These are phyloP conservation scores for Inga laurina DNA, from an alignment of 306 rosid species.

Conservation along the genomic window DNA sequence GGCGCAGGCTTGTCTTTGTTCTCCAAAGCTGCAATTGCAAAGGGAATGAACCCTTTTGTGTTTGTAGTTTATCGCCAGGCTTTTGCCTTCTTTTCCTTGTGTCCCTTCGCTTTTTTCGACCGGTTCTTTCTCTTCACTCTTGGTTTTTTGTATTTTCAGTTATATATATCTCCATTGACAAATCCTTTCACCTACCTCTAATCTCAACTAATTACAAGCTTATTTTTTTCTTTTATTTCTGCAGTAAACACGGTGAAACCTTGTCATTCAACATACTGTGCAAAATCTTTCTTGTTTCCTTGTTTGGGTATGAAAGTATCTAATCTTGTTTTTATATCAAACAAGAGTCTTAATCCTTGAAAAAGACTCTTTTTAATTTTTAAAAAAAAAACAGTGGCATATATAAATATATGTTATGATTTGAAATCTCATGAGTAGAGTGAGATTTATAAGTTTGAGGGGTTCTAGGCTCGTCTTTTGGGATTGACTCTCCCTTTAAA, in stretches of 20 bases:
- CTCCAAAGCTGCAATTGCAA: conserved; percentile 82
- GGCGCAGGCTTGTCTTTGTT: conserved; percentile 92
- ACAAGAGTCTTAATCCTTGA: not conserved
- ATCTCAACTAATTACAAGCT: not conserved
- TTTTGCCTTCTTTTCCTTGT: conserved; percentile 66
- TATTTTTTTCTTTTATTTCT: conserved; percentile 5
- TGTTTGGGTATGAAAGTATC: conserved; percentile 66
- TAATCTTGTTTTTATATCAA: not conserved
- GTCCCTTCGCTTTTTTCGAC: conserved; percentile 80
- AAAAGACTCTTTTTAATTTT: not conserved
- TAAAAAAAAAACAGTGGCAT: no score
- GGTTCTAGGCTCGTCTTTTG: no score
- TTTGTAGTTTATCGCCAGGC: conserved; percentile 95
- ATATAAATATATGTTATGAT: no score
- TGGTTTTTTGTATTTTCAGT: not conserved
- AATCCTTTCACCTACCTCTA: not conserved
- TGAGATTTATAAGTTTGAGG: no score
- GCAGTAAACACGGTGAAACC: conserved; percentile 60
- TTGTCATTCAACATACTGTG: conserved; percentile 58
- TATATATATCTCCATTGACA: no score
- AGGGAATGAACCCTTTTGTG: conserved; percentile 85
- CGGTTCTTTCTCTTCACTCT: conserved; percentile 43
- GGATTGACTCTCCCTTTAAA: no score
- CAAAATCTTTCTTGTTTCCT: conserved; percentile 73
- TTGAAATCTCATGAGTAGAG: no score